Conservation (phyloP, 306 rosid genomes). For the Vachellia collinsii region DNA sequence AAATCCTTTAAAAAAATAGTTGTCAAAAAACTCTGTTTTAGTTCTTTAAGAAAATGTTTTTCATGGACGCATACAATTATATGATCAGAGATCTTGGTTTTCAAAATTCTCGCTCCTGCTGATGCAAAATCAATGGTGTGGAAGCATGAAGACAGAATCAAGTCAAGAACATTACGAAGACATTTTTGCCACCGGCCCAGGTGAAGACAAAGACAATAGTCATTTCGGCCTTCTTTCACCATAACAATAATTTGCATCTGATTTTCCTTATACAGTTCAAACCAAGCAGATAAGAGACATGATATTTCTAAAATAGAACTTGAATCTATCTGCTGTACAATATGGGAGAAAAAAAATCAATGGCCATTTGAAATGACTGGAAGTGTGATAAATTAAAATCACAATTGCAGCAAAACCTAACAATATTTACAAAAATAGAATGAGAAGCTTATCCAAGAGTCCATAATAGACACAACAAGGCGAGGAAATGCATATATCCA, state of each 20-base stretch:
- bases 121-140: neutral
- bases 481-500: neutral
- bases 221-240: neutral
- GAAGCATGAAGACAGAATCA: neutral
- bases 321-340: neutral
- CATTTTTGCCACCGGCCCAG: neutral
- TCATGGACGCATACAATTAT: neutral
- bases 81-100: conserved; percentile 9
- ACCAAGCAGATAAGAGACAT: neutral
- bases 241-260: conserved; percentile 10
- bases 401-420: too few species aligned
- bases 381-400: too few species aligned
- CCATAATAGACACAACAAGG: too few species aligned
- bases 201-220: neutral
- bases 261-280: neutral
- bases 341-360: too few species aligned
- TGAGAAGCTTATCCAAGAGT: too few species aligned
- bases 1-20: neutral
- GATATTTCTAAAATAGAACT: conserved; percentile 11
- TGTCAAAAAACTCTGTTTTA: neutral
- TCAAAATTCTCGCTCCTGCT: neutral
- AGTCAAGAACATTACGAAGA: neutral
- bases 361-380: too few species aligned
- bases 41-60: neutral
- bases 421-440: too few species aligned